These are phyloP conservation scores for Colletotrichum salicis DNA, from an alignment of 2,329 filamentous ascomycete species.

Conservation along the genomic window DNA sequence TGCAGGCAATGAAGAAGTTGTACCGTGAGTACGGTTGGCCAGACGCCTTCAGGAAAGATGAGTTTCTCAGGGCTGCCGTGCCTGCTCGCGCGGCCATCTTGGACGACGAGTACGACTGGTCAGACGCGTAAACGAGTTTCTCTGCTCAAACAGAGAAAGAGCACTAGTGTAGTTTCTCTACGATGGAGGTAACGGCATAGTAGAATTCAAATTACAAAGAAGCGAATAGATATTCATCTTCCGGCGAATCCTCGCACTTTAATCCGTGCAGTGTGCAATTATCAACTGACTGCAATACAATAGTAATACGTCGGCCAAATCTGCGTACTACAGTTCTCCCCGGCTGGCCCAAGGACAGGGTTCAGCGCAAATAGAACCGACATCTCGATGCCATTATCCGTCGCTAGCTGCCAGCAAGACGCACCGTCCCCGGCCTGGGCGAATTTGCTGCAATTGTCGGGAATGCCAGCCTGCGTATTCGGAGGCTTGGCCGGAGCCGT, in stretches of 20 bases:
- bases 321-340: constrained; percentile 41
- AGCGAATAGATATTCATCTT: background rate
- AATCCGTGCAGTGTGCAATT: background rate
- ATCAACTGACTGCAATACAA: constrained; percentile 35
- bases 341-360: constrained; percentile 29
- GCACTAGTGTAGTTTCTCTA: too few species aligned
- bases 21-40: constrained; percentile 23
- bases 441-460: constrained; percentile 31
- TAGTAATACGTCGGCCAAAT: constrained; percentile 41
- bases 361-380: constrained; percentile 6
- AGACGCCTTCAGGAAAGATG: constrained; percentile 6
- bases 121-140: background rate
- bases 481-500: background rate
- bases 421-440: background rate
- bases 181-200: background rate
- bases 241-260: too few species aligned
- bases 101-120: constrained; percentile 22
- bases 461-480: constrained; percentile 10
- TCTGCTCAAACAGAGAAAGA: too few species aligned
- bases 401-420: constrained; percentile 9
- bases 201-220: background rate
- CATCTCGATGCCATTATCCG: background rate
- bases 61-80: constrained; percentile 18
- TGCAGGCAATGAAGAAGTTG: constrained; percentile 8
- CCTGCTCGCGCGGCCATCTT: constrained; percentile 1